phyloP scores from a whole-genome alignment of 1,284 basidiomycete species.

The Papiliotrema fonsecae region DNA sequence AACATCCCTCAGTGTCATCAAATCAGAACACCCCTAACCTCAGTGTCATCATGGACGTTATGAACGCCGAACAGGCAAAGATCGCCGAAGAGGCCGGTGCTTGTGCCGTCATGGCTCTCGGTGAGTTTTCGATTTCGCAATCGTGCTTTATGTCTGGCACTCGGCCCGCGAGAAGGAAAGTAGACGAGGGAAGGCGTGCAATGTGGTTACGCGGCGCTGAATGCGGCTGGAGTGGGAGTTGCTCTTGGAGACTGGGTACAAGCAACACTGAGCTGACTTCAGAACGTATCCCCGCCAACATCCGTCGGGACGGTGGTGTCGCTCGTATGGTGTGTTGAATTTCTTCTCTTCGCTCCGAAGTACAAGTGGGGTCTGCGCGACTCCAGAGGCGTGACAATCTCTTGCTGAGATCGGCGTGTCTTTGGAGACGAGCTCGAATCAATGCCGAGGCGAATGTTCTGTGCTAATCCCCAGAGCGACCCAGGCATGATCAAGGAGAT shows the following conservation, averaged over 20 bases:
- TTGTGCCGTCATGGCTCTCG: conserved; percentile 94
- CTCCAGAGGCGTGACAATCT: too few relatives aligned
- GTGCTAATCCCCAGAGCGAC: conserved; percentile 62
- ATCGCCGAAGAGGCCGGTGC: conserved; percentile 98
- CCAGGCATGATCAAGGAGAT: conserved; percentile 96
- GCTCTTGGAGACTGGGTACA: too few relatives aligned
- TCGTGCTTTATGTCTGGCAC: conserved; percentile 26
- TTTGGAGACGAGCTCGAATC: too few relatives aligned
- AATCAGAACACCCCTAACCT: conserved; percentile 46
- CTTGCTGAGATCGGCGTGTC: too few relatives aligned
- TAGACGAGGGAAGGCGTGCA: too few relatives aligned
- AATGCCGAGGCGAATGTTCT: too few relatives aligned
- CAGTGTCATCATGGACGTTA: conserved; percentile 89
- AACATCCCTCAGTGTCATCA: background rate
- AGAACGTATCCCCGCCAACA: conserved; percentile 96
- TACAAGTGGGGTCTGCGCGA: too few relatives aligned
- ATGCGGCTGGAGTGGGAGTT: too few relatives aligned
- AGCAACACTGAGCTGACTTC: too few relatives aligned
- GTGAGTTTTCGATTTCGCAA: too few relatives aligned
- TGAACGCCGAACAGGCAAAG: conserved; percentile 60
- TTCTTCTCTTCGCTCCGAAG: background rate
- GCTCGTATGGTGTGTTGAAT: conserved; percentile 72
- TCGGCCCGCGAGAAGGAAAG: conserved; percentile 1
- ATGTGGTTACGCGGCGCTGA: too few relatives aligned
- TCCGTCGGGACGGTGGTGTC: conserved; percentile 82